Conservation (phyloP, 2,329 filamentous ascomycete genomes). For the Claviceps capensis region DNA sequence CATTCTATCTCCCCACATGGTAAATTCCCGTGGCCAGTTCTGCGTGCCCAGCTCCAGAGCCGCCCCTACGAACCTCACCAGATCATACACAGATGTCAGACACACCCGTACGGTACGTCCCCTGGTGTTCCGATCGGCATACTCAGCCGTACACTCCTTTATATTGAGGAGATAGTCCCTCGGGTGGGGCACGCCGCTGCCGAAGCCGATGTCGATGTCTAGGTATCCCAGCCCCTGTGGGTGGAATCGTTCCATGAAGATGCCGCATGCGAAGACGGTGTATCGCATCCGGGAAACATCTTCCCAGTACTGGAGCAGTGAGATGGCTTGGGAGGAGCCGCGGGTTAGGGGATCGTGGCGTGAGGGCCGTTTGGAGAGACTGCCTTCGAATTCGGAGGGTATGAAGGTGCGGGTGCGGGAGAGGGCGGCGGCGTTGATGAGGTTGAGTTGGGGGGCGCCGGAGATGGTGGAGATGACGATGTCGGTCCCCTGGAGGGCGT, state of each 20-base stretch:
- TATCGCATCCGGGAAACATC: constrained; percentile 43
- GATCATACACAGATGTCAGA: constrained; percentile 56
- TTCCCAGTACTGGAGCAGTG: constrained; percentile 40
- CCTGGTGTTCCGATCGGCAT: constrained; percentile 39
- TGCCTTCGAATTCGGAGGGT: constrained; percentile 63
- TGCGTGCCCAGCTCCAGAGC: constrained; percentile 47
- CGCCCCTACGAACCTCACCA: constrained; percentile 57
- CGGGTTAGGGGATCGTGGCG: constrained; percentile 46
- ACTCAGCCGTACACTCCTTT: constrained; percentile 37
- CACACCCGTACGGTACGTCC: constrained; percentile 42
- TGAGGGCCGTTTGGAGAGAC: constrained; percentile 37
- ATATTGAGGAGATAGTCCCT: too few species aligned
- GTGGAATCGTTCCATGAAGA: constrained; percentile 64
- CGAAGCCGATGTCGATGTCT: constrained; percentile 17
- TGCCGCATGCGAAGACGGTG: constrained; percentile 59
- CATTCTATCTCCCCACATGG: constrained; percentile 53
- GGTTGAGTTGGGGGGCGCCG: constrained; percentile 50
- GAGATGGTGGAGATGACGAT: constrained; percentile 63
- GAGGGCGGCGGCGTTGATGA: constrained; percentile 57
- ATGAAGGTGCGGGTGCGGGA: constrained; percentile 55
- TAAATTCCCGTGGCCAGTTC: constrained; percentile 55
- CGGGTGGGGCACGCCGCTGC: too few species aligned
- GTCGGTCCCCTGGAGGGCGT: constrained; percentile 57
- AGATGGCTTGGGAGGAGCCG: constrained; percentile 41
- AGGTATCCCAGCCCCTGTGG: constrained; percentile 49